Conservation (phyloP, 306 rosid genomes). For the Cucurbita maxima region DNA sequence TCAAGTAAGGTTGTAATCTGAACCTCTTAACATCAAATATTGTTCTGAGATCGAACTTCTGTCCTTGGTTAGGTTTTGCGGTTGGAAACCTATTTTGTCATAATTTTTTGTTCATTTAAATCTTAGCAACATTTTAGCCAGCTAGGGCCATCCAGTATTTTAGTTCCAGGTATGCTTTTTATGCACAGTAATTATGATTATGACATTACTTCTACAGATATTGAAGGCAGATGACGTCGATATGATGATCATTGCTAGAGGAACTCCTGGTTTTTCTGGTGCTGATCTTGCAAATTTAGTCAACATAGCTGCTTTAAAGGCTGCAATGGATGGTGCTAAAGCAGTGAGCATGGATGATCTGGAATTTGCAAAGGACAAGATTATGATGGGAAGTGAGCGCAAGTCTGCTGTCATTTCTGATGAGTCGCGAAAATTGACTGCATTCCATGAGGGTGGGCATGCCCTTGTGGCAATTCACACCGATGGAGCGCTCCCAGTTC, state of each 20-base stretch:
- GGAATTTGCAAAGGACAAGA: conserved; percentile 79
- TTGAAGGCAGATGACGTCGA: conserved; percentile 76
- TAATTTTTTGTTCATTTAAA: neutral
- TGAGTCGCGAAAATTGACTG: conserved; percentile 48
- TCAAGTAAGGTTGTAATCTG: too few relatives aligned
- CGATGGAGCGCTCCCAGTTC: conserved; percentile 72
- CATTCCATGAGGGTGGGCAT: conserved; percentile 89
- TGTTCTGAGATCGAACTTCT: neutral
- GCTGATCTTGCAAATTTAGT: conserved; percentile 88
- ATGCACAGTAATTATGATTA: neutral
- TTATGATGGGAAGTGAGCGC: conserved; percentile 90
- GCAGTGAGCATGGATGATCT: conserved; percentile 73
- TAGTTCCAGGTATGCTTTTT: neutral
- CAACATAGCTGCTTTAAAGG: conserved; percentile 76
- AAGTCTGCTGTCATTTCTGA: conserved; percentile 74
- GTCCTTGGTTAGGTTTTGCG: neutral
- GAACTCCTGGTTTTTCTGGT: conserved; percentile 84
- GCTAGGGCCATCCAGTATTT: neutral
- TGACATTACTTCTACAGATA: conserved; percentile 29
- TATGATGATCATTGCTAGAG: conserved; percentile 63
- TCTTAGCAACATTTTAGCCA: neutral
- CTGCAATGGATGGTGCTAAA: conserved; percentile 83
- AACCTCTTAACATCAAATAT: neutral
- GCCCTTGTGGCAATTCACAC: conserved; percentile 86
- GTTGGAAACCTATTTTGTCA: neutral